Evolutionary conservation across 805 yeast genomes (phyloP).

Genomic region (Candida railenensis): DNA sequence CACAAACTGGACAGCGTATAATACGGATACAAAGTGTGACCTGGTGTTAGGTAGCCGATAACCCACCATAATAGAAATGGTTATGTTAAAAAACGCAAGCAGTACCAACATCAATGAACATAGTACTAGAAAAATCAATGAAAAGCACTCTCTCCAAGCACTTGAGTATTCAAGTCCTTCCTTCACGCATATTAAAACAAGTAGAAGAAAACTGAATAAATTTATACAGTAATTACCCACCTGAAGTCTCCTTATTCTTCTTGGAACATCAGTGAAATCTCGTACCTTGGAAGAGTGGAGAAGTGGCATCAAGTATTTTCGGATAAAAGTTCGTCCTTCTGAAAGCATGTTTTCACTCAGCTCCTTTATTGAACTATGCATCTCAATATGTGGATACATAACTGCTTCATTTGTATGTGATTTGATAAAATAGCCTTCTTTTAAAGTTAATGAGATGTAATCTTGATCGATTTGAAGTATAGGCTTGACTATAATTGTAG

Average conservation of each 20-base stretch:
- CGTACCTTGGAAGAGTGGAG: not conserved
- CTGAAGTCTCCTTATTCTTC: not conserved
- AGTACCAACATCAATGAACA: not conserved
- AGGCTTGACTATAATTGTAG: conserved; percentile 21
- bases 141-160: not conserved
- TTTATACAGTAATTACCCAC: not conserved
- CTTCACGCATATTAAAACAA: not conserved
- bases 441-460: not conserved
- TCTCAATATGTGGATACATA: not conserved
- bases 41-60: not conserved
- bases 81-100: not conserved
- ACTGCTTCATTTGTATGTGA: not conserved
- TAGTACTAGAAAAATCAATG: not conserved
- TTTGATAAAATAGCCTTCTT: conserved; percentile 1
- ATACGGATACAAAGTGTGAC: not conserved
- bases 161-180: not conserved
- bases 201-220: not conserved
- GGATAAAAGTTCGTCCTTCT: not conserved
- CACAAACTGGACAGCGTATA: not conserved
- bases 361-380: not conserved
- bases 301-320: conserved; percentile 1
- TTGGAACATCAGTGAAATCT: not conserved
- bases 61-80: not conserved
- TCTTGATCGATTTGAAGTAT: not conserved
- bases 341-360: not conserved